Percentiles rank a stretch among this genome's conserved stretches.
phyloP scores from a whole-genome alignment of 768 basidiomycete genomes.

The Amanita subjunquillea region DNA sequence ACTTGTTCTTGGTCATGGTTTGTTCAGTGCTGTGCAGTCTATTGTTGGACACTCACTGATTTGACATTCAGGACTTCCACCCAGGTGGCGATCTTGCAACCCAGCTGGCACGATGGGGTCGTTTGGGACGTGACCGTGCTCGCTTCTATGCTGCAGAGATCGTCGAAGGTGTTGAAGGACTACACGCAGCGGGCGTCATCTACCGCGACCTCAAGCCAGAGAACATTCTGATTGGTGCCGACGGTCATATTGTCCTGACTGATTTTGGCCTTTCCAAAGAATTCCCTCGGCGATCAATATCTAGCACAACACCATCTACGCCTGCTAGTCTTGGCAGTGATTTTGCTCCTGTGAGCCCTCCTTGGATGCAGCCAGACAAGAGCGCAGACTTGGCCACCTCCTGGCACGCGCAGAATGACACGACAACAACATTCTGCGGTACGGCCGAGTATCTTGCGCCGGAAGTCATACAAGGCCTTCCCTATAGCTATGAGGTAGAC shows the following conservation, averaged over 20 bases:
- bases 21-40: slow-evolving; percentile 14
- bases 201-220: slow-evolving; percentile 97
- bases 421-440: slow-evolving; percentile 85
- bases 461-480: slow-evolving; percentile 86
- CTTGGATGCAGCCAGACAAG: slow-evolving; percentile 69
- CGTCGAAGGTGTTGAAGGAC: slow-evolving; percentile 89
- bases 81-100: slow-evolving; percentile 96
- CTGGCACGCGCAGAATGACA: slow-evolving; percentile 55
- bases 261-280: slow-evolving; percentile 96
- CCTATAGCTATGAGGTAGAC: slow-evolving; percentile 91
- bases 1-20: slow-evolving; percentile 93
- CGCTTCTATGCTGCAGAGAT: slow-evolving; percentile 98
- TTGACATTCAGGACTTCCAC: slow-evolving; percentile 68
- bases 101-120: slow-evolving; percentile 92
- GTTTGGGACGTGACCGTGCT: slow-evolving; percentile 86
- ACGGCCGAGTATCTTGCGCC: slow-evolving; percentile 97
- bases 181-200: slow-evolving; percentile 91
- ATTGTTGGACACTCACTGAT: slow-evolving; percentile 6
- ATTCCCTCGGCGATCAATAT: slow-evolving; percentile 49
- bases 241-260: slow-evolving; percentile 94
- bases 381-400: slow-evolving; percentile 40
- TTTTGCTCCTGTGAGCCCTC: slow-evolving; percentile 49
- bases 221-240: slow-evolving; percentile 87
- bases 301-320: slow-evolving; percentile 46
- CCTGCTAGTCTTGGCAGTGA: slow-evolving; percentile 40